Percentiles rank a stretch among this genome's conserved stretches.
Evolutionary conservation across 139 green algal genomes (phyloP).

Genomic region (Cymbomonas tetramitiformis): DNA sequence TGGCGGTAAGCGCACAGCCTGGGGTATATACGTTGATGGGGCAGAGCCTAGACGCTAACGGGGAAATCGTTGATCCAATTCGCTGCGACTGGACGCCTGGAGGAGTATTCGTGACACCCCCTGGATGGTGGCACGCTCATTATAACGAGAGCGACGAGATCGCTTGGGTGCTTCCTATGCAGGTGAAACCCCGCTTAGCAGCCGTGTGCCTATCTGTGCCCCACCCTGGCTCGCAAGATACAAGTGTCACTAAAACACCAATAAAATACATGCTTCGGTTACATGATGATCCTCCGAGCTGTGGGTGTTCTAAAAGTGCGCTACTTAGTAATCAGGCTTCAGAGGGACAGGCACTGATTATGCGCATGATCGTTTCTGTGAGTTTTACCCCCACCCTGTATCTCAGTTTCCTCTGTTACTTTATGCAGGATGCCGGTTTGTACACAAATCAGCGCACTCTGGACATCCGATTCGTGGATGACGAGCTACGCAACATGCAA

Average conservation of each 20-base stretch:
- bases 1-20: slow-evolving; percentile 22
- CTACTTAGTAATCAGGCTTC: no score
- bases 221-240: no score
- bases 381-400: no score
- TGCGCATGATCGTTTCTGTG: no score
- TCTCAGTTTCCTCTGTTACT: no score
- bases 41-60: slow-evolving; percentile 18
- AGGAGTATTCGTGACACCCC: slow-evolving; percentile 28
- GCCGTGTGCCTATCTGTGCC: no score
- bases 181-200: no score
- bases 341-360: no score
- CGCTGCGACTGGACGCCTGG: slow-evolving; percentile 22
- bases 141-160: slow-evolving; percentile 27
- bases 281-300: no score
- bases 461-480: slow-evolving; percentile 29
- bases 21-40: slow-evolving; percentile 27
- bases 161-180: slow-evolving; percentile 29
- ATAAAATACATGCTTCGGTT: no score
- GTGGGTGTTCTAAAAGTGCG: no score
- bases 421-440: slow-evolving; percentile 31
- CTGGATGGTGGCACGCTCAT: slow-evolving; percentile 32
- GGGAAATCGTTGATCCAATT: slow-evolving; percentile 27
- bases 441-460: slow-evolving; percentile 30
- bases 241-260: no score
- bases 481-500: slow-evolving; percentile 1